These are phyloP conservation scores for Trichoderma pleuroti DNA, from an alignment of 2,329 filamentous ascomycete species.

Conservation along the genomic window DNA sequence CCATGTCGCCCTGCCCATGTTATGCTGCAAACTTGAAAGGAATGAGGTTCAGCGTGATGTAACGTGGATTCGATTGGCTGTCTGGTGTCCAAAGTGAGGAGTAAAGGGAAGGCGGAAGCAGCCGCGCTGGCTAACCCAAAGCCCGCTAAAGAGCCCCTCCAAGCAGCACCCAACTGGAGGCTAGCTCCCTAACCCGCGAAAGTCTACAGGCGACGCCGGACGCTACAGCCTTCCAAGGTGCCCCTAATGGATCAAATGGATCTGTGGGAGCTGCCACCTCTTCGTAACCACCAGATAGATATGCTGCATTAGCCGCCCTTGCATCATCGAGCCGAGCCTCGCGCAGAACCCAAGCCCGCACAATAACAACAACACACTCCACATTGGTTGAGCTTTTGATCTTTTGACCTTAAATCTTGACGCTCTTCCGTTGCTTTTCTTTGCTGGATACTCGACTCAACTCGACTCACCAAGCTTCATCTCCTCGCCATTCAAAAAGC, in stretches of 20 bases:
- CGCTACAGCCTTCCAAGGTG: not conserved
- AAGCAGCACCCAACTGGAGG: not conserved
- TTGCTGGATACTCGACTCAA: not conserved
- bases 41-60: not conserved
- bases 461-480: not conserved
- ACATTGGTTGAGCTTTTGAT: not conserved
- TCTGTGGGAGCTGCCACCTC: not conserved
- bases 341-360: not conserved
- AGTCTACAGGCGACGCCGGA: not conserved
- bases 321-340: constrained; percentile 4
- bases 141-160: not conserved
- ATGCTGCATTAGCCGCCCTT: not conserved
- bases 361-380: not conserved
- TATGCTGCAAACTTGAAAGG: not conserved
- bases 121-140: not conserved
- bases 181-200: not conserved
- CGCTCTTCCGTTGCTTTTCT: too few species aligned
- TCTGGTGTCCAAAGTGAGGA: not conserved
- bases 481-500: not conserved
- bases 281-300: not conserved
- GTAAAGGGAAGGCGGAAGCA: not conserved
- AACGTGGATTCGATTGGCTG: not conserved
- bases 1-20: not conserved
- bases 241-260: not conserved
- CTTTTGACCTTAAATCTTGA: not conserved